Evolutionary conservation across 2,329 filamentous ascomycete genomes (phyloP), one percentile per base, ranked within the genome.

Genomic region (Aspergillus phoenicis): DNA sequence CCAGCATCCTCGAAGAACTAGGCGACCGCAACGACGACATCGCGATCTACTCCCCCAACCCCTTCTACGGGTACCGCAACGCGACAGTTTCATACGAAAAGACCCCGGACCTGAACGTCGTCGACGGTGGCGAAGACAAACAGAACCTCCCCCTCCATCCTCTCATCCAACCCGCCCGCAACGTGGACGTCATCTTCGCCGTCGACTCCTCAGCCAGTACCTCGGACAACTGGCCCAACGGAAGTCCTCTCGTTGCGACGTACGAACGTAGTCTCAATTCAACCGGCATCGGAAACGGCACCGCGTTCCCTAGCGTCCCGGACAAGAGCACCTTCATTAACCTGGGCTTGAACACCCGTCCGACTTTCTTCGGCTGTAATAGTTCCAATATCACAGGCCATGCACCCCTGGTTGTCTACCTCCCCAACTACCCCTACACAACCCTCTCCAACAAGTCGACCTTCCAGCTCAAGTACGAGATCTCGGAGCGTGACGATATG

Each of bases 361-460:
- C 91, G 0, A 89, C 89, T 1, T 93, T 95, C 81, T 95, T 95
- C 72, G 91, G 91, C 47, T 95, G 91, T 76, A 79, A 91, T 72
- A 81, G 82, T 38, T 80, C 79, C 54, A 91, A 93, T 75, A 82
- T 85, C 52, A 87, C 87, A 0, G 76, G 77, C 5, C 70, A 78
- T 1, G 65, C 73, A 5, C 66, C 66, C 5, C 78, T 97, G 1
- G 81, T 97, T 63, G 91, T 97, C 65, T 99, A 99, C 80, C 76
- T 98, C 51, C 91, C 95, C 60, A 96, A 95, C 72, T 83, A 88
- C 20, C 93, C 93, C 1, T 97, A 96, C 78, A 84, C 88, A 51
- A 85, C 85, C 72, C 78, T 83, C 65, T 90, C 88, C 75, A 98
- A 98, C 80, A 84, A 89, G 5, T 90, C 89, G 2, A 97, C 94